These are phyloP conservation scores for Punica granatum DNA, from an alignment of 345 rosid genomes.

Conservation along the genomic window DNA sequence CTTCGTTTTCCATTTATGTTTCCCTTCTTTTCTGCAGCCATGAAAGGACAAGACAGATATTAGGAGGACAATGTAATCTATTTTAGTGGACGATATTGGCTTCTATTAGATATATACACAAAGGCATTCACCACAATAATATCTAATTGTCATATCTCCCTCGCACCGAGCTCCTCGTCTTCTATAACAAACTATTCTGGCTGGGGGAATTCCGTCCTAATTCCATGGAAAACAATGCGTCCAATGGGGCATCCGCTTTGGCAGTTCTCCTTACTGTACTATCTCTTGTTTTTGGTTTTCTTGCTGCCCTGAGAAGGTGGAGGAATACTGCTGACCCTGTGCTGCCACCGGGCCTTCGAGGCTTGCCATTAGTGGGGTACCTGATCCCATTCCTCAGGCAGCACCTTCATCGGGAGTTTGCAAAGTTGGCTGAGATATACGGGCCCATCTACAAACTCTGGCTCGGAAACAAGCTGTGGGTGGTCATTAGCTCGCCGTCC, in stretches of 20 bases:
- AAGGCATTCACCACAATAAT: too few species aligned
- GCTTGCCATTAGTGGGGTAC: conserved; percentile 35
- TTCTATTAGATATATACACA: too few species aligned
- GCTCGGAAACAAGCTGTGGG: conserved; percentile 22
- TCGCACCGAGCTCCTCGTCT: not conserved
- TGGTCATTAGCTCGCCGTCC: conserved; percentile 28
- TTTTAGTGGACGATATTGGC: too few species aligned
- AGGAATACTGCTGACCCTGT: not conserved
- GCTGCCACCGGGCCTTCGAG: conserved; percentile 27
- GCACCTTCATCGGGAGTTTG: conserved; percentile 21
- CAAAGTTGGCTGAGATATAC: conserved; percentile 15
- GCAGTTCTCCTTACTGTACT: not conserved
- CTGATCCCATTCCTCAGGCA: conserved; percentile 34
- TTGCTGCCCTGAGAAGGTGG: not conserved
- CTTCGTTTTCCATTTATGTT: too few species aligned
- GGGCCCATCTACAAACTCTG: conserved; percentile 36
- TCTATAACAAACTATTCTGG: not conserved
- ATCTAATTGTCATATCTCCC: not conserved
- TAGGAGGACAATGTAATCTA: too few species aligned
- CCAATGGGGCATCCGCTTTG: not conserved
- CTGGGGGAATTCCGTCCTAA: not conserved
- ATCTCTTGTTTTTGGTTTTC: not conserved
- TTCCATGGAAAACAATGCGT: not conserved
- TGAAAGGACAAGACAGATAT: too few species aligned
- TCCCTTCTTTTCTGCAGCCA: too few species aligned